Conservation (phyloP, 805 yeast genomes). For the Kodamaea nitidulidarum region DNA sequence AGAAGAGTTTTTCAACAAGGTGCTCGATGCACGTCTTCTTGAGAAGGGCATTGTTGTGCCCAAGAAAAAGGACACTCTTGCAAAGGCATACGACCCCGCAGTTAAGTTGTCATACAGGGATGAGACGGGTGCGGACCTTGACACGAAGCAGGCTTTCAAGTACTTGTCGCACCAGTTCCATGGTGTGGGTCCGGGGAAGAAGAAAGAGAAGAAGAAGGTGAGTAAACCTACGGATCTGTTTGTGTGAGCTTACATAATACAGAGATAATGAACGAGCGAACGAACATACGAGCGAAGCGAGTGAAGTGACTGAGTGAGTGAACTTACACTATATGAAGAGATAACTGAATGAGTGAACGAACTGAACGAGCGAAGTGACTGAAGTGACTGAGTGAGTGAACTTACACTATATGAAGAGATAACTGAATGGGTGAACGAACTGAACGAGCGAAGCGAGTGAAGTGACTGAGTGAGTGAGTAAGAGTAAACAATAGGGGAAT, state of each 20-base stretch:
- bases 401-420: too few species aligned
- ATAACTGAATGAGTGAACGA: too few species aligned
- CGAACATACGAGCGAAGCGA: too few species aligned
- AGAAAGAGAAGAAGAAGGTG: constrained; percentile 10
- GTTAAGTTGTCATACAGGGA: constrained; percentile 60
- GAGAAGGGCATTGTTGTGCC: constrained; percentile 22
- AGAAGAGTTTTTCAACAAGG: constrained; percentile 20
- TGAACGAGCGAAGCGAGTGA: too few species aligned
- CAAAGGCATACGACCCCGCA: constrained; percentile 39
- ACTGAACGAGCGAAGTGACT: too few species aligned
- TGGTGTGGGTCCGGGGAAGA: constrained; percentile 42
- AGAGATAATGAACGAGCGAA: neutral
- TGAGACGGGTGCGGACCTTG: constrained; percentile 54
- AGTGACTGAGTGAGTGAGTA: too few species aligned
- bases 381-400: too few species aligned
- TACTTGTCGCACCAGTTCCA: constrained; percentile 75
- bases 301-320: too few species aligned
- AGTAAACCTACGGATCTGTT: constrained; percentile 9
- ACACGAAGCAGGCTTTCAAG: constrained; percentile 72
- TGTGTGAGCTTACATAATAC: neutral
- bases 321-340: too few species aligned
- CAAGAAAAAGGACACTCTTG: constrained; percentile 3
- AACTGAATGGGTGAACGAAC: too few species aligned
- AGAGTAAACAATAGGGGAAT: too few species aligned
- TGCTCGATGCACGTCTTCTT: constrained; percentile 27